A percentile compares a stretch with the other conserved stretches of the same genome.
phyloP scores from a whole-genome alignment of 1,139 yeast species.

The Yamadazyma membranifaciens region DNA sequence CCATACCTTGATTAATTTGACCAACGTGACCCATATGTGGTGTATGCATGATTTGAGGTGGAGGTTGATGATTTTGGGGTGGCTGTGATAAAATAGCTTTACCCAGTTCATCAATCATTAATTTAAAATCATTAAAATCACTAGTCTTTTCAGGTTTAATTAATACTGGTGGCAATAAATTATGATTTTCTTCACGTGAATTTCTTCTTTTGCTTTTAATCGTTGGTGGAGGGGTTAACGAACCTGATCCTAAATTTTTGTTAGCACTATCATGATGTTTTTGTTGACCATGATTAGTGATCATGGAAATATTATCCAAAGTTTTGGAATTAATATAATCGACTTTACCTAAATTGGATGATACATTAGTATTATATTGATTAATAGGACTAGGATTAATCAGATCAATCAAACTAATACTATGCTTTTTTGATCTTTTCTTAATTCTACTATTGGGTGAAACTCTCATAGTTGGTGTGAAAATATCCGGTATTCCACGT shows the following conservation, averaged over 20 bases:
- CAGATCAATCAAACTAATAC: constrained; percentile 12
- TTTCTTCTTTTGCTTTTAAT: constrained; percentile 3
- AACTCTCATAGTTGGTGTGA: constrained; percentile 48
- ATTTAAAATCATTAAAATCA: constrained; percentile 25
- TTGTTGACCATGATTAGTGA: constrained; percentile 18
- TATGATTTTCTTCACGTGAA: constrained; percentile 9
- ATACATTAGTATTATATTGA: background rate
- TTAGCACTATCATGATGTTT: constrained; percentile 5
- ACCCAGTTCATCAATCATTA: constrained; percentile 47
- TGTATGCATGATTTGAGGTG: background rate
- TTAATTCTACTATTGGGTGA: constrained; percentile 28
- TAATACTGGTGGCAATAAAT: constrained; percentile 36
- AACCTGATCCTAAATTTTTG: background rate
- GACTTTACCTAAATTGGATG: background rate
- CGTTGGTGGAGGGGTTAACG: constrained; percentile 11
- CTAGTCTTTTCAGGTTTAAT: constrained; percentile 13
- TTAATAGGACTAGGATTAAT: constrained; percentile 8
- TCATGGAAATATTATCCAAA: constrained; percentile 33
- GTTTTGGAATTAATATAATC: constrained; percentile 29
- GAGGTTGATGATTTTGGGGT: background rate
- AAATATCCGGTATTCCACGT: constrained; percentile 46
- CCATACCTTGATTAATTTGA: background rate
- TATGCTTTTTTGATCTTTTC: constrained; percentile 14
- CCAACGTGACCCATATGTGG: too few species aligned
- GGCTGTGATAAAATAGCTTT: constrained; percentile 32